Conservation (phyloP, 2,329 filamentous ascomycete genomes). For the Lasiodiplodia citricola region DNA sequence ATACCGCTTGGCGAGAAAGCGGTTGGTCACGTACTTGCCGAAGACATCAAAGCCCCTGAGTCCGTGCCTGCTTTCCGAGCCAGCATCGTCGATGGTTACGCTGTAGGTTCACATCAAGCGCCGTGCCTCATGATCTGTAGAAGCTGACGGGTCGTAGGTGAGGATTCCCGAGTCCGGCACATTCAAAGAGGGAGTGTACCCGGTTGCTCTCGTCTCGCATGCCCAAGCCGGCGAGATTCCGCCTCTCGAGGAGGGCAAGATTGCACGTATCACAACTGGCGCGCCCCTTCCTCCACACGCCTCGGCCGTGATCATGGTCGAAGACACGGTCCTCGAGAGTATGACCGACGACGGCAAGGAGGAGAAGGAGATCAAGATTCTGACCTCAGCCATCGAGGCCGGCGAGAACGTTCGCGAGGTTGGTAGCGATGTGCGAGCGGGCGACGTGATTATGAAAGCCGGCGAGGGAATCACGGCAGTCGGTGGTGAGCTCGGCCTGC, state of each 20-base stretch:
- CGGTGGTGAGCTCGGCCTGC: conserved; percentile 87
- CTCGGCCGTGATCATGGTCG: conserved; percentile 94
- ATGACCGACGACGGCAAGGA: conserved; percentile 81
- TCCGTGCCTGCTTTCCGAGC: conserved; percentile 91
- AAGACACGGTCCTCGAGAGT: conserved; percentile 80
- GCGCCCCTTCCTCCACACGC: conserved; percentile 88
- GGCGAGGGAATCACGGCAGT: conserved; percentile 85
- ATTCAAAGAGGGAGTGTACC: conserved; percentile 76
- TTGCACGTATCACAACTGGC: conserved; percentile 92
- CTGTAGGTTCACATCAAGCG: conserved; percentile 42
- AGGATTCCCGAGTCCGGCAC: conserved; percentile 43
- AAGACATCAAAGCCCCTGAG: conserved; percentile 79
- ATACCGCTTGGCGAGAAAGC: conserved; percentile 68
- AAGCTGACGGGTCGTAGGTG: conserved; percentile 28
- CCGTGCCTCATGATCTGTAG: background rate
- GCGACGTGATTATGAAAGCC: conserved; percentile 71
- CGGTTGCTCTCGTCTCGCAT: conserved; percentile 85
- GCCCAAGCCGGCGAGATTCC: conserved; percentile 74
- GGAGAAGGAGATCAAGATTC: conserved; percentile 85
- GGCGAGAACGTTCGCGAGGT: conserved; percentile 91
- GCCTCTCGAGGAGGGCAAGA: conserved; percentile 71
- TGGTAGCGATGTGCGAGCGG: conserved; percentile 81
- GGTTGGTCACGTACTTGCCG: conserved; percentile 79
- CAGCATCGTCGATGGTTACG: conserved; percentile 97
- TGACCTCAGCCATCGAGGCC: conserved; percentile 73